Evolutionary conservation across 2,329 filamentous ascomycete genomes (phyloP).

Genomic region (Cadophora sp.): DNA sequence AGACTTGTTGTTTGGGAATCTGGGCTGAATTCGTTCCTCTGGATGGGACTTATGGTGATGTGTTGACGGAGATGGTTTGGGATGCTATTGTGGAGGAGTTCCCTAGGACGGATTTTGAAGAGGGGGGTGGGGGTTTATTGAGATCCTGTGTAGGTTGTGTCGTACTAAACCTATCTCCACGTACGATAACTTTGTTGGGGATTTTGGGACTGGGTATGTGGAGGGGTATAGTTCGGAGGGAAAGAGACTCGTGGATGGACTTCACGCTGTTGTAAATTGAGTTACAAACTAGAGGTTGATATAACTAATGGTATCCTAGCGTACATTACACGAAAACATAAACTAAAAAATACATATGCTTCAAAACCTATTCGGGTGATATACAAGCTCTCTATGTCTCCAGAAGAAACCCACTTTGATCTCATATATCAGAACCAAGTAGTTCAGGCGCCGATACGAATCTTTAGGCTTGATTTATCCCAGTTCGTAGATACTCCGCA

Average conservation of each 20-base stretch:
- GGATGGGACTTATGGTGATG: slow-evolving; percentile 34
- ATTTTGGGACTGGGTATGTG: slow-evolving; percentile 40
- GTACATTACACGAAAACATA: no score
- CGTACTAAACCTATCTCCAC: slow-evolving; percentile 48
- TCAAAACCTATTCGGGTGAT: no score
- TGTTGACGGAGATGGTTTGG: slow-evolving; percentile 41
- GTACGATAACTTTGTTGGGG: slow-evolving; percentile 47
- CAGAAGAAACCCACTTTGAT: no score
- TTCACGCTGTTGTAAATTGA: slow-evolving; percentile 15
- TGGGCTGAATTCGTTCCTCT: slow-evolving; percentile 49
- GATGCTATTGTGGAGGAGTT: slow-evolving; percentile 42
- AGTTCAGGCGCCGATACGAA: no score
- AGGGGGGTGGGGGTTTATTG: slow-evolving; percentile 44
- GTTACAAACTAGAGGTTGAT: neutral
- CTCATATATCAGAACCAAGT: no score
- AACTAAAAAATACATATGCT: no score
- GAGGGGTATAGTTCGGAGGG: slow-evolving; percentile 28
- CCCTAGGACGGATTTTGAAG: slow-evolving; percentile 45
- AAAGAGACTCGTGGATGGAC: slow-evolving; percentile 11
- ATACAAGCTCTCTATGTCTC: no score
- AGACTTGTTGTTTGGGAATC: slow-evolving; percentile 45
- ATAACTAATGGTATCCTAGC: neutral
- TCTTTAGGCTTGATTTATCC: neutral
- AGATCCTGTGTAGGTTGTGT: slow-evolving; percentile 47
- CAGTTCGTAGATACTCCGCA: slow-evolving; percentile 9